Conservation (phyloP, 2,329 filamentous ascomycete genomes). For the Gnomoniopsis sp. region DNA sequence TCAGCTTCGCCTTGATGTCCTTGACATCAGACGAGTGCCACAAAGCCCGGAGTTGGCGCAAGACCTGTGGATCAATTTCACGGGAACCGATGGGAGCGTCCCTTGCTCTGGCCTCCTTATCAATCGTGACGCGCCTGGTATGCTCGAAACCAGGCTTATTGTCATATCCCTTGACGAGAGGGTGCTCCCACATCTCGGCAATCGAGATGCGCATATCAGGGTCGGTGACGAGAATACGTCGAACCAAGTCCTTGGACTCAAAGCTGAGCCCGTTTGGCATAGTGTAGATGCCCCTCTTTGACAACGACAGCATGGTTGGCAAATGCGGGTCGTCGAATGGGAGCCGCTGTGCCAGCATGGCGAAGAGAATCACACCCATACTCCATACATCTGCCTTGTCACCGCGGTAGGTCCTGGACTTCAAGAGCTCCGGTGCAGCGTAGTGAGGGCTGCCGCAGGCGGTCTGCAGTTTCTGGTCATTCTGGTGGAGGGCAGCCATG, state of each 20-base stretch:
- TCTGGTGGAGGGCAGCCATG: slow-evolving; percentile 90
- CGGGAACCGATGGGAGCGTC: slow-evolving; percentile 55
- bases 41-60: slow-evolving; percentile 82
- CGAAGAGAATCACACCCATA: slow-evolving; percentile 84
- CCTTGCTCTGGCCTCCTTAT: slow-evolving; percentile 59
- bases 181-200: slow-evolving; percentile 79
- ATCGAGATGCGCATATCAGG: slow-evolving; percentile 78
- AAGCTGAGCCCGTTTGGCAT: slow-evolving; percentile 60
- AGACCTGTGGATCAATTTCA: slow-evolving; percentile 75
- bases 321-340: slow-evolving; percentile 71
- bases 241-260: slow-evolving; percentile 75
- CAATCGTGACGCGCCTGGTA: slow-evolving; percentile 48
- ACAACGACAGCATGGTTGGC: slow-evolving; percentile 55
- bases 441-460: slow-evolving; percentile 97
- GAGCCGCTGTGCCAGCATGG: slow-evolving; percentile 76
- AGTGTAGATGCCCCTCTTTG: slow-evolving; percentile 56
- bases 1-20: slow-evolving; percentile 66
- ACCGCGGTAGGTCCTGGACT: slow-evolving; percentile 73
- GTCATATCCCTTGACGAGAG: slow-evolving; percentile 80
- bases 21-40: slow-evolving; percentile 85
- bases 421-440: slow-evolving; percentile 87
- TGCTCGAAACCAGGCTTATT: slow-evolving; percentile 66
- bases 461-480: slow-evolving; percentile 73
- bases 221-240: slow-evolving; percentile 73
- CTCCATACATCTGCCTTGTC: slow-evolving; percentile 93